These are phyloP conservation scores for Chlorencoelia australis DNA, from an alignment of 2,329 filamentous ascomycete genomes.

Conservation along the genomic window DNA sequence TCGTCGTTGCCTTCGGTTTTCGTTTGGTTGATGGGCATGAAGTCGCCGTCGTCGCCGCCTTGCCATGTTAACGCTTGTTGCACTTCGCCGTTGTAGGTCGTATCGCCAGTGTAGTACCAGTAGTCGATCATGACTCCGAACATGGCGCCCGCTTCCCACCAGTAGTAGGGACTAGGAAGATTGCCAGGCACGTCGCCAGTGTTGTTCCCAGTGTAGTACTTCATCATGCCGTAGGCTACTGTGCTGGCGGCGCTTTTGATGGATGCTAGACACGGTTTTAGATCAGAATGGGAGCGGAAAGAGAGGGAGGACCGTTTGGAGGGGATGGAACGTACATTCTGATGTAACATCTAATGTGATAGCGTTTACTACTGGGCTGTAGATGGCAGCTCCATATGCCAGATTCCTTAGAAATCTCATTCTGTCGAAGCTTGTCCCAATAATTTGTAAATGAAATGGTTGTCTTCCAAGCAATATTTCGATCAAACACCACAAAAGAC, in stretches of 20 bases:
- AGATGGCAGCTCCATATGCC: constrained; percentile 8
- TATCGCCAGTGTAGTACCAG: constrained; percentile 71
- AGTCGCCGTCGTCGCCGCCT: constrained; percentile 59
- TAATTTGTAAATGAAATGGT: no score
- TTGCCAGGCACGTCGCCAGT: constrained; percentile 41
- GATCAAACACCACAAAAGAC: no score
- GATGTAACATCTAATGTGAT: constrained; percentile 5
- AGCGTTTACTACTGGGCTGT: constrained; percentile 3
- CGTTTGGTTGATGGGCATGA: constrained; percentile 66
- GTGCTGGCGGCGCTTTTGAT: constrained; percentile 26
- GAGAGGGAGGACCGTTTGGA: neutral
- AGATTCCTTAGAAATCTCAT: no score
- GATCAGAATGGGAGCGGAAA: neutral
- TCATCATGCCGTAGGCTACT: constrained; percentile 39
- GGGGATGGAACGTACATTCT: constrained; percentile 2
- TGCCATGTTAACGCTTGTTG: constrained; percentile 60
- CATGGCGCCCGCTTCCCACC: constrained; percentile 59
- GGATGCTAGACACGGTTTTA: constrained; percentile 12
- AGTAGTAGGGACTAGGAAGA: constrained; percentile 28
- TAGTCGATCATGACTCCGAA: constrained; percentile 66
- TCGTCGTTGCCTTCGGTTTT: constrained; percentile 55
- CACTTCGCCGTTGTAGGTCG: constrained; percentile 53
- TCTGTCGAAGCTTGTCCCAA: no score
- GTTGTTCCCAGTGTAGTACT: constrained; percentile 39
- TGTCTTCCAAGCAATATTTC: no score